phyloP scores from a whole-genome alignment of 1,139 yeast genomes.

The Suhomyces taliae region DNA sequence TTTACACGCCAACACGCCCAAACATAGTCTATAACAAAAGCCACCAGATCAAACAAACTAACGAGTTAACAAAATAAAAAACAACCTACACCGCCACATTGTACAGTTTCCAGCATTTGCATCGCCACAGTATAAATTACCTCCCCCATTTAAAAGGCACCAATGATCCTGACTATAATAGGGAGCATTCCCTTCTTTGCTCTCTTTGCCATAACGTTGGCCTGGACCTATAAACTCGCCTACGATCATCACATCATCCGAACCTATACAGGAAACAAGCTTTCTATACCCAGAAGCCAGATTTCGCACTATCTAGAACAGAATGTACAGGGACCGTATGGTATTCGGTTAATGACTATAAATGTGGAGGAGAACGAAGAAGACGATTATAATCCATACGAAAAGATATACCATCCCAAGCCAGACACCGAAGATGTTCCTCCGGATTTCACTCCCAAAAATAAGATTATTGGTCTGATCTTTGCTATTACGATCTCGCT shows the following conservation, averaged over 20 bases:
- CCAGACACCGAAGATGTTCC: neutral
- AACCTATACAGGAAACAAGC: constrained; percentile 20
- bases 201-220: constrained; percentile 16
- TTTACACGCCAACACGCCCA: too few relatives aligned
- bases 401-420: neutral
- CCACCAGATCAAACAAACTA: too few relatives aligned
- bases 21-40: too few relatives aligned
- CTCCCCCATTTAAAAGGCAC: neutral
- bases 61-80: too few relatives aligned
- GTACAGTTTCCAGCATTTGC: too few relatives aligned
- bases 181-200: constrained; percentile 15
- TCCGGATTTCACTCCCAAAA: neutral
- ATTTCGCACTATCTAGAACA: constrained; percentile 21
- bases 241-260: constrained; percentile 29
- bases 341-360: constrained; percentile 19
- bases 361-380: constrained; percentile 18
- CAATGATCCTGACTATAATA: constrained; percentile 7
- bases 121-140: too few relatives aligned
- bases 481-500: constrained; percentile 34
- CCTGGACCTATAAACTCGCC: constrained; percentile 25
- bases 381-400: constrained; percentile 27
- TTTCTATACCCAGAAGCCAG: constrained; percentile 14
- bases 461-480: constrained; percentile 23
- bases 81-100: too few relatives aligned
- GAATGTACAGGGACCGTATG: constrained; percentile 10